Evolutionary conservation across 1,284 basidiomycete species (phyloP), one percentile per base, ranked within the genome.

Genomic region (Ustilago lituana): DNA sequence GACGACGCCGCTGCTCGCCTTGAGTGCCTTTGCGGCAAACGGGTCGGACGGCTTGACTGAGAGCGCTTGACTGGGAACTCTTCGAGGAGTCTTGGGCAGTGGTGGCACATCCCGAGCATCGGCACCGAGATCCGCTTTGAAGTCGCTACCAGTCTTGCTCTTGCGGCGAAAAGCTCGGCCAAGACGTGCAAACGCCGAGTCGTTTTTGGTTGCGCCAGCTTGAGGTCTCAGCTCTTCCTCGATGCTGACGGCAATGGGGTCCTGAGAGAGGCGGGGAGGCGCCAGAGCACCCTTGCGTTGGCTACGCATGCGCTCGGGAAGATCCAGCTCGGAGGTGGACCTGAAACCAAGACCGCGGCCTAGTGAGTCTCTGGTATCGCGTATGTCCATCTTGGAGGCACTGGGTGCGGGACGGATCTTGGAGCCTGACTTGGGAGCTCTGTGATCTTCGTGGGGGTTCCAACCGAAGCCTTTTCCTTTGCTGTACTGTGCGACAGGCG

Each of bases 151-250:
- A 10, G 61, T 54, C 41, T 70, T 70, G 61, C 61, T 65, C 47
- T 65, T 70, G 41, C 67, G 67, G 17, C 67, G 61, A 23, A 70
- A 65, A 19, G 65, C 65, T 26, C 65, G 59, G 23, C 65, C 65
- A 5, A 70, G 47, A 4, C 61, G 57, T 10, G 67, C 44, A 48
- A 70, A 65, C 24, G 67, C 67, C 11, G 67, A 65, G 15, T 64
- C 54, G 24, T 14, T 41, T n/a, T 54, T 64, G 31, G 38, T 22
- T n/a, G 29, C 14, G 19, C 22, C 36, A 11, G 48, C 12, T 14
- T 26, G 38, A 14, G 53, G 52, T 40, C 23, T 27, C 36, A 65
- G 41, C 43, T 70, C 67, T 7, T 64, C 61, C 24, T 55, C 61
- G 41, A 70, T 61, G 41, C 61, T 61, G 48, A 69, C 51, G 8